Conservation (phyloP, 345 rosid genomes). For the Linum usitatissimum region DNA sequence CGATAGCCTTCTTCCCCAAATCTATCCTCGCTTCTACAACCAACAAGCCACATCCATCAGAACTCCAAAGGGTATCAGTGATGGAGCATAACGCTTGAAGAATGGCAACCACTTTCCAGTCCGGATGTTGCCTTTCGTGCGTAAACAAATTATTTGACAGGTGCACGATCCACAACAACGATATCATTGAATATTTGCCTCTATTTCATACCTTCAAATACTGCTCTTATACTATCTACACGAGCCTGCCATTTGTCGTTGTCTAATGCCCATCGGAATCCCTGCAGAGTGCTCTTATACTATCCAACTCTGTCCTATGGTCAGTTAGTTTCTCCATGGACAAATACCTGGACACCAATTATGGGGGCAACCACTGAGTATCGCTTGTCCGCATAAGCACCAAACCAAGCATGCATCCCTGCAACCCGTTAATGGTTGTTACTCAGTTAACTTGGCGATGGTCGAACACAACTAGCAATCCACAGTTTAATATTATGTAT, state of each 20-base stretch:
- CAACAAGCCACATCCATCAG: neutral
- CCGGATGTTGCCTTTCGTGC: too few relatives aligned
- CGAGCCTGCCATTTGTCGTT: constrained; percentile 74
- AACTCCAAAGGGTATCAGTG: neutral
- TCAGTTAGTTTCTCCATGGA: neutral
- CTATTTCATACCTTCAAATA: constrained; percentile 60
- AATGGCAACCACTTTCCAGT: too few relatives aligned
- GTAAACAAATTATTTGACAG: too few relatives aligned
- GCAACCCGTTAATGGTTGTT: constrained; percentile 6
- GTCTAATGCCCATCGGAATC: constrained; percentile 82
- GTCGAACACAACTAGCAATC: constrained; percentile 5
- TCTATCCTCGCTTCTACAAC: constrained; percentile 60
- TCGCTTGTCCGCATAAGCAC: constrained; percentile 66
- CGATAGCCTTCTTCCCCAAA: constrained; percentile 51
- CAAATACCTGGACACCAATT: constrained; percentile 72
- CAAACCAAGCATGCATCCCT: constrained; percentile 99
- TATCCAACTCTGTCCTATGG: neutral
- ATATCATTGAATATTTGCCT: too few relatives aligned
- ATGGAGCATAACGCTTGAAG: too few relatives aligned
- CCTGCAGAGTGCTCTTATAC: constrained; percentile 29
- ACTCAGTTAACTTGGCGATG: constrained; percentile 9
- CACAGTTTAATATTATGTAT: neutral
- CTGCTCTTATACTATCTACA: constrained; percentile 62
- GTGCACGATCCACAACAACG: too few relatives aligned
- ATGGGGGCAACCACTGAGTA: constrained; percentile 63